These are phyloP conservation scores for Xylariales sp. DNA, from an alignment of 2,329 filamentous ascomycete genomes.

Conservation along the genomic window DNA sequence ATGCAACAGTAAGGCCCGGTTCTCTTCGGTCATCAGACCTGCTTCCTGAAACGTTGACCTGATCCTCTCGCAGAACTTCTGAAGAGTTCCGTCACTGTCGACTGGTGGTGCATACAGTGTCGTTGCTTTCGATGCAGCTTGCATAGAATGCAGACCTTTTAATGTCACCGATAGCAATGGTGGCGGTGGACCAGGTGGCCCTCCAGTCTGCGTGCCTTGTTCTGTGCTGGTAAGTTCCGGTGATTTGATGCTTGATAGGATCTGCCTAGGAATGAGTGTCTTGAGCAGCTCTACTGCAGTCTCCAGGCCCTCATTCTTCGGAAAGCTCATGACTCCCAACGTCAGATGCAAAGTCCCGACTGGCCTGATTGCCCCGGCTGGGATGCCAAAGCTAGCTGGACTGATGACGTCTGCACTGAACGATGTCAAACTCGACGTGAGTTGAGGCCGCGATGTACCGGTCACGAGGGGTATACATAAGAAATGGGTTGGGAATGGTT, in stretches of 20 bases:
- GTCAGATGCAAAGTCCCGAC: conserved; percentile 81
- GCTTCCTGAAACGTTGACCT: conserved; percentile 48
- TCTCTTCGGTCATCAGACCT: conserved; percentile 53
- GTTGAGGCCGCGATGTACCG: conserved; percentile 53
- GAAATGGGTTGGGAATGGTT: conserved; percentile 62
- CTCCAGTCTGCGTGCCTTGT: not conserved
- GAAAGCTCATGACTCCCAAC: conserved; percentile 77
- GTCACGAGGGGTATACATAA: conserved; percentile 71
- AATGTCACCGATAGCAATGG: conserved; percentile 40
- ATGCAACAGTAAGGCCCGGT: conserved; percentile 67
- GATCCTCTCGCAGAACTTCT: conserved; percentile 54
- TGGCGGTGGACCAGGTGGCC: conserved; percentile 5
- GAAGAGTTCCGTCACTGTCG: conserved; percentile 47
- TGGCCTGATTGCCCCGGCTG: conserved; percentile 65
- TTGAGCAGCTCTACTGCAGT: conserved; percentile 36
- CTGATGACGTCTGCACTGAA: conserved; percentile 58
- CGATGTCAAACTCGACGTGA: conserved; percentile 55
- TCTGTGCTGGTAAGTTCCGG: conserved; percentile 13
- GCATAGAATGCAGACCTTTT: conserved; percentile 57
- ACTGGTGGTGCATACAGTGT: conserved; percentile 62
- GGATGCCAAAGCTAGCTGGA: conserved; percentile 45
- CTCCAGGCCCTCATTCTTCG: conserved; percentile 39
- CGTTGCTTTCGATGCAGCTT: conserved; percentile 48
- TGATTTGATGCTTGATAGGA: conserved; percentile 27
- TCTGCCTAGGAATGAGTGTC: conserved; percentile 32